These are phyloP conservation scores for Aureoboletus auriporus DNA, from an alignment of 768 basidiomycete genomes.

Conservation along the genomic window DNA sequence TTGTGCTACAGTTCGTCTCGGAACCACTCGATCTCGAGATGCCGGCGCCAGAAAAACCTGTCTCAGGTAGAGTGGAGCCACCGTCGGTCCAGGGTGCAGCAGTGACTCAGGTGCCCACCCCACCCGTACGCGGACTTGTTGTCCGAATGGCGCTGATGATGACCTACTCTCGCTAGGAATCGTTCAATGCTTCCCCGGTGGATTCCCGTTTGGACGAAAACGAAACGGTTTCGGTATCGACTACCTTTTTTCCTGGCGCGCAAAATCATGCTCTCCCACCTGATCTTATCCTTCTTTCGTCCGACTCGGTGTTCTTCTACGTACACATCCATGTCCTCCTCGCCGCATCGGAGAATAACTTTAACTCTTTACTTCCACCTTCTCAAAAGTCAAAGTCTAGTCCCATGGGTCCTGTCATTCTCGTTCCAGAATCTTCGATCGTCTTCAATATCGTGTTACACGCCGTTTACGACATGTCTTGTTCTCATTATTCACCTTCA, in stretches of 20 bases:
- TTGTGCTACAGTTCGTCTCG: slow-evolving; percentile 57
- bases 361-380: slow-evolving; percentile 54
- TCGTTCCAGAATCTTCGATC: slow-evolving; percentile 55
- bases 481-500: slow-evolving; percentile 68
- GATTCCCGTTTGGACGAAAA: slow-evolving; percentile 37
- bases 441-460: slow-evolving; percentile 74
- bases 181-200: slow-evolving; percentile 30
- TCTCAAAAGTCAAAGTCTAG: slow-evolving; percentile 36
- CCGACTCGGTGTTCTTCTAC: slow-evolving; percentile 83
- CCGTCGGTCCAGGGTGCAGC: not conserved
- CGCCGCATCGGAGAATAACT: slow-evolving; percentile 57
- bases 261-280: slow-evolving; percentile 52
- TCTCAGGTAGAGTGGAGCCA: slow-evolving; percentile 23
- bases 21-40: slow-evolving; percentile 38
- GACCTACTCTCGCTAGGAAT: slow-evolving; percentile 22
- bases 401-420: slow-evolving; percentile 49
- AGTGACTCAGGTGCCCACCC: slow-evolving; percentile 54
- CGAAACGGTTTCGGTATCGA: slow-evolving; percentile 69
- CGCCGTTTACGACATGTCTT: slow-evolving; percentile 66
- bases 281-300: slow-evolving; percentile 63
- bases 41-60: slow-evolving; percentile 34
- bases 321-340: slow-evolving; percentile 61
- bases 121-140: slow-evolving; percentile 45
- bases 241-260: slow-evolving; percentile 74
- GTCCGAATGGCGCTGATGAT: slow-evolving; percentile 3